Evolutionary conservation across 176 grass and related monocot species (phyloP).

Genomic region (Themeda triandra): DNA sequence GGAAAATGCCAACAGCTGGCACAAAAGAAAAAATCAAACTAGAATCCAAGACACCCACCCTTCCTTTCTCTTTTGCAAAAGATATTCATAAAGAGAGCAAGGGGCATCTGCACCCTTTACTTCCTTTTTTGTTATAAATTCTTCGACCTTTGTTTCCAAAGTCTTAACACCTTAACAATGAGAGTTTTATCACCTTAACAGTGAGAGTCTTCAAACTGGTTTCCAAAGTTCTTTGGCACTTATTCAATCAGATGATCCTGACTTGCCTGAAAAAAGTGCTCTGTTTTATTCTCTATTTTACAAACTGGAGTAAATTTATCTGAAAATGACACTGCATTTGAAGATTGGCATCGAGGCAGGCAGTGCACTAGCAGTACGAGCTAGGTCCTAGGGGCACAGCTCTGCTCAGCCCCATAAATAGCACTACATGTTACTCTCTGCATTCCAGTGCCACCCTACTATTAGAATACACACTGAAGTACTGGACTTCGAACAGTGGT

Average conservation of each 20-base stretch:
- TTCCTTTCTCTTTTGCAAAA: slow-evolving; percentile 32
- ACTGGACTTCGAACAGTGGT: neutral
- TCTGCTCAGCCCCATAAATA: neutral
- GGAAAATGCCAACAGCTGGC: neutral
- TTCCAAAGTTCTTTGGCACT: neutral
- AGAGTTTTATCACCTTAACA: neutral
- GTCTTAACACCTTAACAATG: neutral
- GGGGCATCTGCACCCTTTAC: slow-evolving; percentile 25
- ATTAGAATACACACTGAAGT: slow-evolving; percentile 7
- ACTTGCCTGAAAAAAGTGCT: neutral
- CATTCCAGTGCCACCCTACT: slow-evolving; percentile 15
- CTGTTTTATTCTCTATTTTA: neutral
- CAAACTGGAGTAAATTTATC: neutral
- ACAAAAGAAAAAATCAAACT: slow-evolving; percentile 20
- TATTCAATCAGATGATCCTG: neutral
- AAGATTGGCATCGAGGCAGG: neutral
- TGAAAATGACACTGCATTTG: neutral
- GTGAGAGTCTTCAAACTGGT: neutral
- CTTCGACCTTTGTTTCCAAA: neutral
- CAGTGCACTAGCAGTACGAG: neutral
- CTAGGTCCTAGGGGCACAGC: neutral
- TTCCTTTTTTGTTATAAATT: neutral
- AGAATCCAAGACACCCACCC: slow-evolving; percentile 1
- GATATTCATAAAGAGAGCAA: slow-evolving; percentile 15
- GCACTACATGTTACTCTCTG: neutral